Conservation (phyloP, 2,329 filamentous ascomycete species). For the Amauroascus niger region DNA sequence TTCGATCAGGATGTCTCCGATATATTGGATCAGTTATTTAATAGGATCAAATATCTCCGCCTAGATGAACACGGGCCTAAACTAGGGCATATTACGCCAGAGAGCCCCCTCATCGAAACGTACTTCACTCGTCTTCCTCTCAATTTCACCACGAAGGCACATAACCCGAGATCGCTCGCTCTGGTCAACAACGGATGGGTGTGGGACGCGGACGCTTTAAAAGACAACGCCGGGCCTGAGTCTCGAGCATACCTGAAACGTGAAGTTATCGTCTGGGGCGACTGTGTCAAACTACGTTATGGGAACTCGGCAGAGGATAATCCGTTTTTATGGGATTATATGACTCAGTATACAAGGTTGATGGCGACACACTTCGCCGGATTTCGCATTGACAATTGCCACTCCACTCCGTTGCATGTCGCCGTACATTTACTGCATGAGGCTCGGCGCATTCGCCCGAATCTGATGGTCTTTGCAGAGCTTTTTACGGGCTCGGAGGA, state of each 20-base stretch:
- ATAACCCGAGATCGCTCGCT: constrained; percentile 65
- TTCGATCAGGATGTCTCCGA: constrained; percentile 75
- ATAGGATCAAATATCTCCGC: constrained; percentile 88
- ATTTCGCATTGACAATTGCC: constrained; percentile 95
- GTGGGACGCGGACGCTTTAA: constrained; percentile 89
- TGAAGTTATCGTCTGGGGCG: constrained; percentile 96
- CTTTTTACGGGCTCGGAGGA: constrained; percentile 92
- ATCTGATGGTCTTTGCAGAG: constrained; percentile 87
- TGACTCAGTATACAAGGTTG: constrained; percentile 82
- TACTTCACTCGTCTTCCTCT: constrained; percentile 86
- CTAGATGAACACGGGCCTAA: constrained; percentile 88
- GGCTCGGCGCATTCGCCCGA: constrained; percentile 75
- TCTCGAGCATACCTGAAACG: constrained; percentile 90
- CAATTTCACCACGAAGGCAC: constrained; percentile 67
- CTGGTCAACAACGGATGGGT: constrained; percentile 98
- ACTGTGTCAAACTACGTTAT: constrained; percentile 95
- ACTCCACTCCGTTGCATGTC: constrained; percentile 89
- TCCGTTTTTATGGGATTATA: constrained; percentile 90
- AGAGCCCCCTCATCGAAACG: constrained; percentile 76
- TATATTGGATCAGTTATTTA: constrained; percentile 84
- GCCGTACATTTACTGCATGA: constrained; percentile 92
- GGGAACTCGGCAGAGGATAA: constrained; percentile 71
- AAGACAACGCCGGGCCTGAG: constrained; percentile 82
- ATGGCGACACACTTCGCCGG: constrained; percentile 93
- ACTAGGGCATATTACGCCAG: constrained; percentile 63